Conservation (phyloP, 2,329 filamentous ascomycete species). For the Colletotrichum eremochloae region DNA sequence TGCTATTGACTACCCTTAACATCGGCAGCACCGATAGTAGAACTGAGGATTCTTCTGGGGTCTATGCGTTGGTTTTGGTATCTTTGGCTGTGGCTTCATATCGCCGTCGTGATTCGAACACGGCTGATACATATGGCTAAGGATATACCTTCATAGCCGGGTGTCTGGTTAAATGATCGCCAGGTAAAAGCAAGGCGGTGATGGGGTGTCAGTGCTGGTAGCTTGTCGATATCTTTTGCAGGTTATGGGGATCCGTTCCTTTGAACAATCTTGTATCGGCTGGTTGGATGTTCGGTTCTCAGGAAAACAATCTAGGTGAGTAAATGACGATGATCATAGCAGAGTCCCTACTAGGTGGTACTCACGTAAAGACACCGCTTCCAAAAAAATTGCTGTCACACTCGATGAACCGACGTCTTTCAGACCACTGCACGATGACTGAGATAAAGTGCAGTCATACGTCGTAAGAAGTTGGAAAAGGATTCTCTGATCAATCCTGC, state of each 20-base stretch:
- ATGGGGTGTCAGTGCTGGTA: neutral
- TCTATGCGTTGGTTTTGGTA: slow-evolving; percentile 3
- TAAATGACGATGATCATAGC: neutral
- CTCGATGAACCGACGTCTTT: neutral
- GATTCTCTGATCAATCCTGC: neutral
- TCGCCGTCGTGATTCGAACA: neutral
- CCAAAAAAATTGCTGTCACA: neutral
- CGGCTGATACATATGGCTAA: neutral
- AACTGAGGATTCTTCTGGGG: neutral
- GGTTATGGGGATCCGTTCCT: neutral
- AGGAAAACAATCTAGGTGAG: neutral
- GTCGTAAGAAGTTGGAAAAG: neutral
- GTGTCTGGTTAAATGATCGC: no score
- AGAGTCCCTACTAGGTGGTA: neutral
- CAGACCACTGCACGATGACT: neutral
- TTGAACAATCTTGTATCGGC: neutral
- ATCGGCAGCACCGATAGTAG: slow-evolving; percentile 26
- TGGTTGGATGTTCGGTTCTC: neutral
- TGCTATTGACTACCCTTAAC: slow-evolving; percentile 18
- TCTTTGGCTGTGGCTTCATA: neutral
- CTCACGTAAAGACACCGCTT: neutral
- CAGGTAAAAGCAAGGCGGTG: no score
- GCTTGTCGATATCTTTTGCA: neutral
- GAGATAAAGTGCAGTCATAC: neutral
- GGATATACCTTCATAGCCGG: no score